These are phyloP conservation scores for Naganishia kalamii DNA, from an alignment of 768 basidiomycete species.

Conservation along the genomic window DNA sequence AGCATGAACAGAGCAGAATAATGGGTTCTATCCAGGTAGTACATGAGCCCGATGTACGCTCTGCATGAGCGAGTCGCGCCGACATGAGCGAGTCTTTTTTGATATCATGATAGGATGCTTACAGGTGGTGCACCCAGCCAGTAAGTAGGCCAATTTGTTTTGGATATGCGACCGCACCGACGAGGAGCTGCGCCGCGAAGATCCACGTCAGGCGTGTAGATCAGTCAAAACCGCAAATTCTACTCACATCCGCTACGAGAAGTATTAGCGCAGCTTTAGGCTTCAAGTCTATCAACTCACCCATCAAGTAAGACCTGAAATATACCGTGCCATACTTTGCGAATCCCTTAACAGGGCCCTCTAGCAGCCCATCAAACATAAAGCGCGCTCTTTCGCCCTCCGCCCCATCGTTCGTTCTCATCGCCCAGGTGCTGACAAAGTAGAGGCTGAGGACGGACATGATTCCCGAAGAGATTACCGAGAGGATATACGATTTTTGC, in stretches of 20 bases:
- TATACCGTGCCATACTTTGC: slow-evolving; percentile 42
- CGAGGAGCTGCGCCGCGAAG: slow-evolving; percentile 46
- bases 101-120: slow-evolving; percentile 17
- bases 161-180: slow-evolving; percentile 53
- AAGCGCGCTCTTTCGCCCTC: slow-evolving; percentile 17
- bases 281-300: slow-evolving; percentile 39
- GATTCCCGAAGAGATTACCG: slow-evolving; percentile 47
- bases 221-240: neutral
- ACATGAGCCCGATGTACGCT: slow-evolving; percentile 50
- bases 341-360: neutral
- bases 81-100: neutral
- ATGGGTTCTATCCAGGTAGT: slow-evolving; percentile 46
- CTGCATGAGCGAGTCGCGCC: slow-evolving; percentile 16
- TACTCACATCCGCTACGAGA: neutral
- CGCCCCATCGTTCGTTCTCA: slow-evolving; percentile 32
- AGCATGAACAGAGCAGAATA: slow-evolving; percentile 52
- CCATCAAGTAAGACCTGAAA: slow-evolving; percentile 53
- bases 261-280: slow-evolving; percentile 5
- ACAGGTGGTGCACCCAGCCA: slow-evolving; percentile 56
- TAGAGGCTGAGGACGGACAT: slow-evolving; percentile 52
- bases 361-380: neutral
- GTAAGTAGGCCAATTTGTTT: slow-evolving; percentile 52
- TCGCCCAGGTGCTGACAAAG: slow-evolving; percentile 45
- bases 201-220: neutral
- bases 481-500: slow-evolving; percentile 54